These are phyloP conservation scores for Aspergillus uvarum DNA, from an alignment of 2,329 filamentous ascomycete species.

Conservation along the genomic window DNA sequence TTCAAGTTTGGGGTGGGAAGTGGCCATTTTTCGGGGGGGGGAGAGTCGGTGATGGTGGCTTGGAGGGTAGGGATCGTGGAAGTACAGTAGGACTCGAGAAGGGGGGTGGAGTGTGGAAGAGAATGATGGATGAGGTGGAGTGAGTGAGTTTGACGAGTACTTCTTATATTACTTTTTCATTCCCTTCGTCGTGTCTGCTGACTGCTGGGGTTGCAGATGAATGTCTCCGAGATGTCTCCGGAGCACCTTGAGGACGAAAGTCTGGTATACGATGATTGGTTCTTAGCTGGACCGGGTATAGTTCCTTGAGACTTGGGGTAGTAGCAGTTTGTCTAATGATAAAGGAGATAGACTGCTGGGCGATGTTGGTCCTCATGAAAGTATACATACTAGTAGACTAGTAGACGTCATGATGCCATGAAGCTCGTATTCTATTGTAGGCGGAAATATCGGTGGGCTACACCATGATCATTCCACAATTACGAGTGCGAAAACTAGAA, in stretches of 20 bases:
- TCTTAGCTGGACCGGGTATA: not conserved
- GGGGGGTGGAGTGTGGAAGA: not conserved
- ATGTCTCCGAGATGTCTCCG: slow-evolving; percentile 20
- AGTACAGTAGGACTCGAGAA: no score
- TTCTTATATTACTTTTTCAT: not conserved
- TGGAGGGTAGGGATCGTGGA: not conserved
- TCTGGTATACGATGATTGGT: not conserved
- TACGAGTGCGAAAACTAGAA: no score
- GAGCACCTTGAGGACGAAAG: not conserved
- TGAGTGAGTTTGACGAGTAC: not conserved
- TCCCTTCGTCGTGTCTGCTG: not conserved
- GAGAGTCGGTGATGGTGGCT: not conserved
- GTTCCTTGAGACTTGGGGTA: not conserved
- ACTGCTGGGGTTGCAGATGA: not conserved
- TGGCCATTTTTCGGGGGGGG: not conserved
- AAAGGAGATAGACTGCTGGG: not conserved
- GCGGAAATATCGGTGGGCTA: no score
- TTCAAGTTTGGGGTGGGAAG: not conserved
- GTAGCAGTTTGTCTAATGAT: not conserved
- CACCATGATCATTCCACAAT: no score
- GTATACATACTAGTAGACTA: no score
- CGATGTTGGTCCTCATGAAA: no score
- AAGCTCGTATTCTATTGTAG: no score
- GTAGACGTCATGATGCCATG: no score
- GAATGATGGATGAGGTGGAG: not conserved